Base-by-base conservation (phyloP, 768 basidiomycete species). In the Jaapia argillacea region DNA sequence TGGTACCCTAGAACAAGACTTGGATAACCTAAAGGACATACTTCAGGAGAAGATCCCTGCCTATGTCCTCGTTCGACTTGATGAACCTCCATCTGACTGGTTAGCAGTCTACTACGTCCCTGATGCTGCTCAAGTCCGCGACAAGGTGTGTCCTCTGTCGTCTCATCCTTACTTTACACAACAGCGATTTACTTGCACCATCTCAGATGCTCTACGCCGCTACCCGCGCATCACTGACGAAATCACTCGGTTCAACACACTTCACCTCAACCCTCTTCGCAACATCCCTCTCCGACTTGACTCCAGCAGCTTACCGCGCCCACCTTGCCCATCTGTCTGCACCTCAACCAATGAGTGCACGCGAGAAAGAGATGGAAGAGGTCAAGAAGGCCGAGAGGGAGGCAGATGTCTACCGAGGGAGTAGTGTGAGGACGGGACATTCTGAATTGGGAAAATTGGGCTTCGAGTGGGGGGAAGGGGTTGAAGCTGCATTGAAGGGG, bases 171-270 rank as follows among this genome's bases (percentile, higher is more conserved):
- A 26, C 21, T 43, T 35, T 48, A 20, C n/a, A 18, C 28, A 14
- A n/a, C 23, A 48, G 28, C 23, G 13, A 24, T 38, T 24, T 24
- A 38, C 26, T 40, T 6, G 33, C 26, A 16, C 27, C 26, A 7
- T 25, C 5, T 13, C 45, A 91, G 87, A 93, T 91, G 88, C 68
- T 93, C 25, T 92, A 91, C 60, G 87, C 90, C 18, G 82, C 89
- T 3, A 81, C 82, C 1, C 77, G 87, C 36, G 67, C 69, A 20
- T 70, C 79, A 14, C 69, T 92, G 18, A 69, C 79, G 23, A 87
- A 76, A 58, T 66, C 72, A n/a, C 70, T 93, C 3, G 87, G 87
- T 36, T 80, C 89, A 2, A 67, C 76, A 14, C 59, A 75, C 24
- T 87, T 91, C 60, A 72, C 72, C 2, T 80, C 85, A 57, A 70